Evolutionary conservation across 106 monocot genomes (phyloP), one percentile per base, ranked within the genome.

Genomic region (Cymbidium sinense): DNA sequence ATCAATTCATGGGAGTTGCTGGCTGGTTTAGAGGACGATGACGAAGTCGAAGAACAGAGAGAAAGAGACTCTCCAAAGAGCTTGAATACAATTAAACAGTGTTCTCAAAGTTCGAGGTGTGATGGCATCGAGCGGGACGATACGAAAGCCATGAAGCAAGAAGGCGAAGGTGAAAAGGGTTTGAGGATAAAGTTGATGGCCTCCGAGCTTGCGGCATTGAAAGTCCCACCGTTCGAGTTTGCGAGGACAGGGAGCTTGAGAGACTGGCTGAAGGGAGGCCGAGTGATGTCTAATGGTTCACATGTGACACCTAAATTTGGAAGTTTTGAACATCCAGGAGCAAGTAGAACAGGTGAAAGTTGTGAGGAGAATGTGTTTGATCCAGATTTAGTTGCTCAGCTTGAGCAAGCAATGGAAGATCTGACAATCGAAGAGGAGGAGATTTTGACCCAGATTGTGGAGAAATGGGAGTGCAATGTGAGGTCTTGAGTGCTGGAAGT

Each of bases 1-100:
- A 88, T 95, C 81, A 79, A 95, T 36, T 28, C 87, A 25, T 86
- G 81, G 80, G 92, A 92, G 43, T 73, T 92, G 74, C 70, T 95
- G 71, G 82, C 84, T 28, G 90, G 82, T 19, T 76, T 87, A 28
- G 44, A 44, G 13, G 74, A 43, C 2, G 25, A 74, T 5, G 44
- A 27, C 2, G 34, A 35, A 74, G 74, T 12, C 0, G 73, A 23
- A 43, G 73, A 20, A 9, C 3, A 25, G 12, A 7, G 5, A 12
- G 28, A 43, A 44, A 18, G n/a, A 74, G 44, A 4, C 20, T 39
- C 19, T 71, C 39, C 37, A 0, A 71, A n/a, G 35, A 71, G 20
- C 37, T 37, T 23, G 71, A 71, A 39, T 39, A 5, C 71, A 33
- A 35, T 67, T 33, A 33, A 58, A 20, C 20, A 58, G 23, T 20